A percentile compares a stretch with the other conserved stretches of the same genome.
Conservation (phyloP, 2,329 filamentous ascomycete species). For the Pseudocercospora crystallina region DNA sequence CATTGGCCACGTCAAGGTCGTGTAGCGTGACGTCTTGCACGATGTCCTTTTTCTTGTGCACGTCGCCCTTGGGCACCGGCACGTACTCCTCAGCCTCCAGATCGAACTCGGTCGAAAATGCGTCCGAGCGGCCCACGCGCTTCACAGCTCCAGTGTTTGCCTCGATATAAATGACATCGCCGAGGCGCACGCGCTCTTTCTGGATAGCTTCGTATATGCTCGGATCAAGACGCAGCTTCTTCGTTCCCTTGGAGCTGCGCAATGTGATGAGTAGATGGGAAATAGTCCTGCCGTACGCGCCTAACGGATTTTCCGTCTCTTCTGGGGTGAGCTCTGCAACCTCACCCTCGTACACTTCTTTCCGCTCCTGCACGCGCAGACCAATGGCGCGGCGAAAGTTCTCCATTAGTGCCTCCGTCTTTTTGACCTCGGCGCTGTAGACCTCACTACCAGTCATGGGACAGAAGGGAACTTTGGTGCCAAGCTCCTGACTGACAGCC, state of each 20-base stretch:
- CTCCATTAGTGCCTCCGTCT: conserved; percentile 98
- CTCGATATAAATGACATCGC: conserved; percentile 98
- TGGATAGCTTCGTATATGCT: conserved; percentile 99
- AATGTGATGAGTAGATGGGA: conserved; percentile 91
- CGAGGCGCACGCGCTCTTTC: conserved; percentile 92
- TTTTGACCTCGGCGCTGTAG: conserved; percentile 98
- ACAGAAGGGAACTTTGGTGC: conserved; percentile 97
- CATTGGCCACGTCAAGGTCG: conserved; percentile 93
- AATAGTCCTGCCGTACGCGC: conserved; percentile 96
- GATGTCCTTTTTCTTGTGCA: conserved; percentile 99
- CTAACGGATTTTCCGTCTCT: conserved; percentile 95
- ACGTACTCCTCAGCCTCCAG: conserved; percentile 99
- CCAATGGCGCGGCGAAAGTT: conserved; percentile 97
- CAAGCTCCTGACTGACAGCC: conserved; percentile 93
- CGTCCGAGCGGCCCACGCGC: conserved; percentile 90
- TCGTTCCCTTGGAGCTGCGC: conserved; percentile 93
- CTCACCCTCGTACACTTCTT: conserved; percentile 98
- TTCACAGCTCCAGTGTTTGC: conserved; percentile 98
- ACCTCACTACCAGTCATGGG: conserved; percentile 98
- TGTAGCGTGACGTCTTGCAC: conserved; percentile 98
- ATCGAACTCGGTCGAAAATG: conserved; percentile 97
- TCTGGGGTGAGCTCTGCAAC: conserved; percentile 97
- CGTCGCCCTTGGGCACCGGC: conserved; percentile 96
- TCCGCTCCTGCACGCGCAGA: conserved; percentile 94
- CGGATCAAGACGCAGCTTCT: conserved; percentile 94